These are phyloP conservation scores for Aquilaria yunnanensis DNA, from an alignment of 345 rosid species.

Conservation along the genomic window DNA sequence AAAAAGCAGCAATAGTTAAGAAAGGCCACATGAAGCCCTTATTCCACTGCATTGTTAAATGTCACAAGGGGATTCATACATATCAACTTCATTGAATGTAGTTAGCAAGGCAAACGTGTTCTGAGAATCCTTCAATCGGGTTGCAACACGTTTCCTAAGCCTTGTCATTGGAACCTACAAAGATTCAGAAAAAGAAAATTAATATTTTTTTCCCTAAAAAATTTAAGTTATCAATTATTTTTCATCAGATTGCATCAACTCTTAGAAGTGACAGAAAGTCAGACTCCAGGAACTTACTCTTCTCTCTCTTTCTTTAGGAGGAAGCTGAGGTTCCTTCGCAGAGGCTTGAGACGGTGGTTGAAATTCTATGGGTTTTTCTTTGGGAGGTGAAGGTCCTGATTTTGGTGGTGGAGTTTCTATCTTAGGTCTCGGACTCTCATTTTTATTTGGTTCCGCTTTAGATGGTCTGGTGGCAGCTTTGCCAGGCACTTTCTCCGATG, in stretches of 20 bases:
- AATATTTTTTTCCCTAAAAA: neutral
- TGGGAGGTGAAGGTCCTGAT: constrained; percentile 36
- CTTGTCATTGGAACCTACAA: constrained; percentile 96
- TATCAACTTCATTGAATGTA: constrained; percentile 96
- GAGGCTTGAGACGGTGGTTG: constrained; percentile 52
- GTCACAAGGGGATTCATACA: constrained; percentile 40
- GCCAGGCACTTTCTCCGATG: constrained; percentile 47
- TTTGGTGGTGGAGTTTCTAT: constrained; percentile 44
- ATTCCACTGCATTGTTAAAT: neutral
- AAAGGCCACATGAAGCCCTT: neutral
- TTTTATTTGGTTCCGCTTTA: constrained; percentile 26
- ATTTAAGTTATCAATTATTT: neutral
- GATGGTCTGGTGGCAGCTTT: constrained; percentile 39
- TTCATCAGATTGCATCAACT: neutral
- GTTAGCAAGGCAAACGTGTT: constrained; percentile 91
- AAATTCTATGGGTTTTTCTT: constrained; percentile 47
- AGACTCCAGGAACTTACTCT: constrained; percentile 37
- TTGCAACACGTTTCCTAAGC: constrained; percentile 89
- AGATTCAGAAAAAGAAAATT: neutral
- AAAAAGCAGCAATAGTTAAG: neutral
- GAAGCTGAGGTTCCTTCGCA: constrained; percentile 91
- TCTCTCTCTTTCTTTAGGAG: constrained; percentile 96
- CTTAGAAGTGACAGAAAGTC: neutral
- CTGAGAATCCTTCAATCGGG: constrained; percentile 91
- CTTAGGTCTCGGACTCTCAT: constrained; percentile 37